These are phyloP conservation scores for Trichothecium roseum DNA, from an alignment of 2,329 filamentous ascomycete genomes.

Conservation along the genomic window DNA sequence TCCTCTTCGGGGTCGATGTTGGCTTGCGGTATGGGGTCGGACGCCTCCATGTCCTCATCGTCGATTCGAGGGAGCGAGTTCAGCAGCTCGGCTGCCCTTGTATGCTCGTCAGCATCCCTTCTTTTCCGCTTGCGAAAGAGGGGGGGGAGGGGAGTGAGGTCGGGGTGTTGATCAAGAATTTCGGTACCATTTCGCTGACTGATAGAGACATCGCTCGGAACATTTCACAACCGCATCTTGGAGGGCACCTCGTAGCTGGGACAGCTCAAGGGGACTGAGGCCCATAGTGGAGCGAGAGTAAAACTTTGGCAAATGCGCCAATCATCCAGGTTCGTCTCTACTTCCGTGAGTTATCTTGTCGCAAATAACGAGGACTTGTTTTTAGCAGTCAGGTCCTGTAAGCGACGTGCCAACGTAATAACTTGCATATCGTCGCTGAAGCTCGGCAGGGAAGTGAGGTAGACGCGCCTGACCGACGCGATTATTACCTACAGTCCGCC, in stretches of 20 bases:
- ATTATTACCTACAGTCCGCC: too few species aligned
- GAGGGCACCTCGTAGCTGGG: slow-evolving; percentile 61
- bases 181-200: slow-evolving; percentile 84
- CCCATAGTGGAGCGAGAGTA: slow-evolving; percentile 27
- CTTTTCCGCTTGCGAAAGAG: not conserved
- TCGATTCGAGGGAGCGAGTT: slow-evolving; percentile 62
- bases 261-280: slow-evolving; percentile 44
- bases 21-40: slow-evolving; percentile 32
- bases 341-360: too few species aligned
- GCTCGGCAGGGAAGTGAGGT: too few species aligned
- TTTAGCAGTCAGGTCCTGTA: too few species aligned
- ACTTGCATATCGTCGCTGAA: too few species aligned
- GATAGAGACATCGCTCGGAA: slow-evolving; percentile 89
- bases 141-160: too few species aligned
- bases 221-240: slow-evolving; percentile 84
- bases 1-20: slow-evolving; percentile 64
- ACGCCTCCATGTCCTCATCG: slow-evolving; percentile 34
- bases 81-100: slow-evolving; percentile 87
- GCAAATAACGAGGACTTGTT: too few species aligned
- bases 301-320: too few species aligned
- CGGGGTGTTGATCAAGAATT: not conserved
- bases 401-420: too few species aligned
- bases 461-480: too few species aligned
- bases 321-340: too few species aligned
- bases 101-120: slow-evolving; percentile 2